phyloP scores from a whole-genome alignment of 2,329 filamentous ascomycete species.

The Diaporthe amygdali region DNA sequence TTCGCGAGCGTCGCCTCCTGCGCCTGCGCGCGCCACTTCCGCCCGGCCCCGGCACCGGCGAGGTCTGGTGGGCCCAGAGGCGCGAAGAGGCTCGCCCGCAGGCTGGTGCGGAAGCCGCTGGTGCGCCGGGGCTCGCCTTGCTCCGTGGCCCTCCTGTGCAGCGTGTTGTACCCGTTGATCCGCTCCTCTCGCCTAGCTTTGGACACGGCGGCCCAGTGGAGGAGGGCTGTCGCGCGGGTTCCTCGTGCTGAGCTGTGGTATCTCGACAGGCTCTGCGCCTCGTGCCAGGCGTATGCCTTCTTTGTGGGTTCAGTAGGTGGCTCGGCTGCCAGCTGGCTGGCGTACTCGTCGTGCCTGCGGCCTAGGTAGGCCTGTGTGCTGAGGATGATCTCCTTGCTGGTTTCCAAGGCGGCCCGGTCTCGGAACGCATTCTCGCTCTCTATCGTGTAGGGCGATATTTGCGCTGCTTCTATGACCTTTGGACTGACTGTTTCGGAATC shows the following conservation, averaged over 20 bases:
- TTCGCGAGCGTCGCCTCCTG: not conserved
- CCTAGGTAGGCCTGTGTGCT: not conserved
- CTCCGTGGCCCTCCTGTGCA: no score
- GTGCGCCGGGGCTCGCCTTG: not conserved
- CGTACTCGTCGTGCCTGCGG: not conserved
- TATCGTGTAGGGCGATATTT: not conserved
- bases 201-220: not conserved
- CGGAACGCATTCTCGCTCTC: not conserved
- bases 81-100: not conserved
- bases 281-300: no score
- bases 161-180: not conserved
- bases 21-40: not conserved
- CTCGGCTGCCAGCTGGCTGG: not conserved
- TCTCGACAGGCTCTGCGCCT: not conserved
- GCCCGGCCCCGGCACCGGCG: not conserved
- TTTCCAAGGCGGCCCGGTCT: no score
- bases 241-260: not conserved
- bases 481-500: no score
- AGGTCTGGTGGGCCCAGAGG: not conserved
- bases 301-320: not conserved
- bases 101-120: not conserved
- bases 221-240: not conserved
- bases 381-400: not conserved
- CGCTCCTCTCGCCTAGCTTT: not conserved
- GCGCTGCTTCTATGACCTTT: no score